Evolutionary conservation across 371 early-diverging fungal species (phyloP), one percentile per base, ranked within the genome.

Genomic region (Circinella minor): DNA sequence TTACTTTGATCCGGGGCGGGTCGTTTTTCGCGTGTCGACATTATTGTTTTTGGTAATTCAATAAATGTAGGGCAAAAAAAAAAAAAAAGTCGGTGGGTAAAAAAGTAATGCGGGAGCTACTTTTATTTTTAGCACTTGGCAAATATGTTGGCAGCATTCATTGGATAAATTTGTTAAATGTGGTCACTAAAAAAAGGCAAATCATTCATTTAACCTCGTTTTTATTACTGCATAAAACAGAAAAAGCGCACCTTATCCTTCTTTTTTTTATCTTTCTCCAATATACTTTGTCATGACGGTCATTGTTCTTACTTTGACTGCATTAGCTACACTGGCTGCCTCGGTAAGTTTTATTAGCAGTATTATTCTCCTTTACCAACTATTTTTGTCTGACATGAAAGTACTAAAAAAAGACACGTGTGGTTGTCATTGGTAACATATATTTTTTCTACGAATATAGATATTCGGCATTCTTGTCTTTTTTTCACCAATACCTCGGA

Each of bases 401-500:
- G 2, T 27, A 43, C 43, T 43, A 11, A 43, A 43, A 43, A 6
- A 11, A 9, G 6, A 43, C 43, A 3, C 11, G 15, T 51, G 8
- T 14, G 15, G 14, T 5, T 51, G 15, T 51, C 5, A 5, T 51
- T 51, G 4, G 14, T 51, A 15, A 13, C 15, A 8, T 15, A 17
- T n/a, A 17, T 51, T 1, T n/a, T 8, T 51, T 51, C 8, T 51
- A n/a, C 1, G 15, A 18, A 9, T 43, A 9, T 55, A 86, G 86
- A 55, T 85, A 15, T 37, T 86, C 18, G 77, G 76, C 8, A 69
- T 83, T 48, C 76, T 89, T 9, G 48, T 77, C 38, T 38, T 80
- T 47, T 74, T 76, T 17, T 79, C 88, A n/a, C 89, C 90, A 15
- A 77, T 70, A 61, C 88, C 89, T 20, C 81, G 90, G 51, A 51